Evolutionary conservation across 2,329 filamentous ascomycete genomes (phyloP), one percentile per base, ranked within the genome.

Genomic region (Elsinoe arachidis): DNA sequence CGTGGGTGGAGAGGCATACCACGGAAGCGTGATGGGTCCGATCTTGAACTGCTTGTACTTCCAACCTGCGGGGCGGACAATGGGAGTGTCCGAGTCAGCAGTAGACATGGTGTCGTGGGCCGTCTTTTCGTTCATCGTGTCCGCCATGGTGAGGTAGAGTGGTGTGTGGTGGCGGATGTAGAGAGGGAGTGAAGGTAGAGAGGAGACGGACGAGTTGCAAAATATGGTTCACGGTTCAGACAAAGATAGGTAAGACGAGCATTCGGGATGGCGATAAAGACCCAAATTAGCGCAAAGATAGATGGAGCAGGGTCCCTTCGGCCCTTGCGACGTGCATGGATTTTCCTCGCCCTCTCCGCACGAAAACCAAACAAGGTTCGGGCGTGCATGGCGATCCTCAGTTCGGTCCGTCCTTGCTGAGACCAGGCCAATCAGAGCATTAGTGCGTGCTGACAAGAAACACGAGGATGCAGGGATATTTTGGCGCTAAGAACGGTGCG

Each of bases 1-100:
- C 11, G 71, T 65, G 21, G 74, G 70, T 19, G 77, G 77, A 54
- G 74, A 77, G 57, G 77, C 77, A 65, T 75, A 78, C 71, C 72
- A 77, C 30, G 76, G 75, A 47, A 78, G 61, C 34, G 64, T 72
- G 66, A 70, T 64, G 43, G 71, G 69, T 14, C 73, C 67, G 49
- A 78, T 59, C 61, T 65, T 74, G 59, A 71, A 57, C 23, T 67
- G 64, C 65, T 68, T 72, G 69, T 79, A 79, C 66, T 72, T 77
- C 76, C 76, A 78, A 35, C 73, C 73, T 39, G 65, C 68, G 23
- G 75, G 75, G 7, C 70, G 67, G 55, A 67, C 64, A 43, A 70
- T 64, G 1, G 57, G 54, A 19, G 19, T 53, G 26, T 53, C 49
- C 49, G 35, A 53, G 49, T 53, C 49, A 14, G 49, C 33, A 14